Evolutionary conservation across 2,329 filamentous ascomycete genomes (phyloP).

Genomic region (Cadophora sp.): DNA sequence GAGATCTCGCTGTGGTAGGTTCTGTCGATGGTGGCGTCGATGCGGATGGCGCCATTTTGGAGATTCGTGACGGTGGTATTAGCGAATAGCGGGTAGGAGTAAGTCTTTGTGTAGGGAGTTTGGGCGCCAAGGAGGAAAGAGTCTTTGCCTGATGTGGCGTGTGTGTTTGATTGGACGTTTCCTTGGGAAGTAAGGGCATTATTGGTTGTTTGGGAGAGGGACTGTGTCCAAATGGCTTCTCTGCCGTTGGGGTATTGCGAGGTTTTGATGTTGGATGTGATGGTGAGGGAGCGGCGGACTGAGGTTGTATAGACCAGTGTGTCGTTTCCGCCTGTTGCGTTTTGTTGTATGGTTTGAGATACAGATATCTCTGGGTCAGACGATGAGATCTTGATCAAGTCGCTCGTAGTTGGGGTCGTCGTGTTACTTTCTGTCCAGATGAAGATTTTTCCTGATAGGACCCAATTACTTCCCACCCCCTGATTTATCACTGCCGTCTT

Average conservation of each 20-base stretch:
- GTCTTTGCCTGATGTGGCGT: constrained; percentile 53
- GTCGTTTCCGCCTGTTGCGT: not conserved
- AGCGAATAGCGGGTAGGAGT: constrained; percentile 28
- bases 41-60: constrained; percentile 16
- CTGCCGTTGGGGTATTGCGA: constrained; percentile 51
- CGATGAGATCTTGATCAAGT: constrained; percentile 53
- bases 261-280: not conserved
- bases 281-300: not conserved
- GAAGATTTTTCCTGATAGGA: not conserved
- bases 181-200: constrained; percentile 59
- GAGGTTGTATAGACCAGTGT: not conserved
- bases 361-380: not conserved
- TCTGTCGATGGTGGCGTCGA: constrained; percentile 7
- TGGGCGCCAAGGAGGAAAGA: constrained; percentile 20
- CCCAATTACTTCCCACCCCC: not conserved
- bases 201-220: constrained; percentile 58
- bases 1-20: constrained; percentile 45
- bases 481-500: not conserved
- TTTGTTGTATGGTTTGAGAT: not conserved
- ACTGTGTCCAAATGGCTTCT: constrained; percentile 60
- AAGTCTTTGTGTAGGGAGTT: constrained; percentile 31
- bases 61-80: constrained; percentile 17
- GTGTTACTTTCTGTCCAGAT: not conserved
- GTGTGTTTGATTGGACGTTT: constrained; percentile 56
- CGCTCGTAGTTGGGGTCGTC: not conserved